Evolutionary conservation across 2,329 filamentous ascomycete genomes (phyloP).

Genomic region (Aspergillus amoenus): DNA sequence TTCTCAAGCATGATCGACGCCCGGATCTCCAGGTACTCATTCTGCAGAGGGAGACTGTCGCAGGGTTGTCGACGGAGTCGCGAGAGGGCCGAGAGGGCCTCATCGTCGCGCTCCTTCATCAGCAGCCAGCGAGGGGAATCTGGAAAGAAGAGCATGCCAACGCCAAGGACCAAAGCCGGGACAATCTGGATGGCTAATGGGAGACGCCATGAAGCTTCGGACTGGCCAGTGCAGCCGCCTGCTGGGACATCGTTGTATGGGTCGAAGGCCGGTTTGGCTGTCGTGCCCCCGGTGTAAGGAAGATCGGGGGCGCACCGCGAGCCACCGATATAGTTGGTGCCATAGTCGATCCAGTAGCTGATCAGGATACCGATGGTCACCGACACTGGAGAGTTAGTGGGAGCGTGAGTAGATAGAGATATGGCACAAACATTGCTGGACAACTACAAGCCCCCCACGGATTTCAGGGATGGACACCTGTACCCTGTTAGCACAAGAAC

Average conservation of each 20-base stretch:
- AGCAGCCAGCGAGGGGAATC: constrained; percentile 54
- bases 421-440: constrained; percentile 36
- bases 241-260: constrained; percentile 43
- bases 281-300: constrained; percentile 47
- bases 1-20: constrained; percentile 44
- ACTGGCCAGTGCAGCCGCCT: constrained; percentile 50
- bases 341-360: constrained; percentile 45
- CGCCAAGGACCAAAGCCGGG: constrained; percentile 38
- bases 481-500: too few relatives aligned
- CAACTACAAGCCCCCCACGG: constrained; percentile 38
- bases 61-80: constrained; percentile 40
- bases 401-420: background rate
- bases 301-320: constrained; percentile 50
- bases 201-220: constrained; percentile 49
- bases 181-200: constrained; percentile 50
- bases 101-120: constrained; percentile 49
- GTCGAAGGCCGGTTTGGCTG: constrained; percentile 33
- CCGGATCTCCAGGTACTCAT: constrained; percentile 53
- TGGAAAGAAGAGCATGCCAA: constrained; percentile 51
- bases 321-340: constrained; percentile 46
- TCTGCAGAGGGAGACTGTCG: constrained; percentile 47
- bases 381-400: constrained; percentile 42
- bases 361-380: constrained; percentile 39
- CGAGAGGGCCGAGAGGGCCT: constrained; percentile 48
- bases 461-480: constrained; percentile 32